Evolutionary conservation across 2,329 filamentous ascomycete genomes (phyloP).

Genomic region (Penicillium sp.): DNA sequence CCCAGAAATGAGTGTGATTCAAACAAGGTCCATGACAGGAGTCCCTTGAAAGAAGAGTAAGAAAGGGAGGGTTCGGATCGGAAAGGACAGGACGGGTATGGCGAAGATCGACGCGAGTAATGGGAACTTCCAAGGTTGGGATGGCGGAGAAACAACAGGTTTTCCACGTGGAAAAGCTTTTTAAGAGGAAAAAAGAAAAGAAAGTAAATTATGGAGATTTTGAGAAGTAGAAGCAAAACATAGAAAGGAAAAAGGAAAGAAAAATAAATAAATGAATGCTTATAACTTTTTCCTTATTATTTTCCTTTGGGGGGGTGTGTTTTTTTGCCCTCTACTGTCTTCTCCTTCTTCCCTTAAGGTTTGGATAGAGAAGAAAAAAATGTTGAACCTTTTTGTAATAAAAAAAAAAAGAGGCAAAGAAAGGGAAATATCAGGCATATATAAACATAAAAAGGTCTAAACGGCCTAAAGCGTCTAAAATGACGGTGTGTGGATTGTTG

Average conservation of each 20-base stretch:
- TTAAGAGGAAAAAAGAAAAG: neutral
- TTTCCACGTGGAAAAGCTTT: slow-evolving; percentile 6
- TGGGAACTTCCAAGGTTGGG: neutral
- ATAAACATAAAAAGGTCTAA: slow-evolving; percentile 3
- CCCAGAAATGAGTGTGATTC: slow-evolving; percentile 9
- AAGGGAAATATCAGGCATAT: slow-evolving; percentile 21
- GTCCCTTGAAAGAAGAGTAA: slow-evolving; percentile 12
- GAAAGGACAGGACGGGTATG: slow-evolving; percentile 24
- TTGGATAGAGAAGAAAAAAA: neutral
- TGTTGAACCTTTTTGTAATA: neutral
- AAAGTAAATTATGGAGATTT: slow-evolving; percentile 1
- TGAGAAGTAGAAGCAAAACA: neutral
- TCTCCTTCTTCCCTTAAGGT: neutral
- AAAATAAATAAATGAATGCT: neutral
- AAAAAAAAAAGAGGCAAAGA: neutral
- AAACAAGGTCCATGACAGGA: slow-evolving; percentile 38
- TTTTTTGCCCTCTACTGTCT: neutral
- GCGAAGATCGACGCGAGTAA: slow-evolving; percentile 21
- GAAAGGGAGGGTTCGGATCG: slow-evolving; percentile 19
- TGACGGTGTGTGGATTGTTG: slow-evolving; percentile 32
- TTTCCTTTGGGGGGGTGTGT: too few species aligned
- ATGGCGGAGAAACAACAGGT: neutral
- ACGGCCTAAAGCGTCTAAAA: slow-evolving; percentile 7
- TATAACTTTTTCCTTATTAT: neutral
- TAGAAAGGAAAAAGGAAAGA: slow-evolving; percentile 7